Evolutionary conservation across 306 rosid genomes (phyloP).

Genomic region (Corylus americana): DNA sequence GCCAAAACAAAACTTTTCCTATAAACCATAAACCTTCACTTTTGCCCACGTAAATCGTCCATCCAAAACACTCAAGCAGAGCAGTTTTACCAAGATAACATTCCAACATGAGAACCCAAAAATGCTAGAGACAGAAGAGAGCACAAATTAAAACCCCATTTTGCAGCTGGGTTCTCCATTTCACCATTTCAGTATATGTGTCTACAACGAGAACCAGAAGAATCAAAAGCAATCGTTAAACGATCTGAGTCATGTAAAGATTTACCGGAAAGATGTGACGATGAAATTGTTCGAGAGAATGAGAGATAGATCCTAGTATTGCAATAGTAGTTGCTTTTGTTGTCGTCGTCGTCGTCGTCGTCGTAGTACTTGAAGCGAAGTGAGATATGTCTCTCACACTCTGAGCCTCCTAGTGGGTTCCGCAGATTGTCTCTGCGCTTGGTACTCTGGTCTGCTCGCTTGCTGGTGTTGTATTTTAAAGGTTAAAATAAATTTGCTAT

Average conservation of each 20-base stretch:
- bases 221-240: background rate
- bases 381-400: background rate
- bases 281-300: background rate
- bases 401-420: background rate
- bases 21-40: background rate
- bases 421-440: background rate
- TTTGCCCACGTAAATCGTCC: background rate
- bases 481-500: too few species aligned
- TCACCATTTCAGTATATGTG: background rate
- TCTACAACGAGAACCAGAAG: background rate
- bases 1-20: background rate
- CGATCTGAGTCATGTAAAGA: background rate
- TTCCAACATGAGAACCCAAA: background rate
- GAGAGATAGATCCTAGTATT: background rate
- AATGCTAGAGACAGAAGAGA: background rate
- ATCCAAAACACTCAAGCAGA: background rate
- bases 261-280: background rate
- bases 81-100: background rate
- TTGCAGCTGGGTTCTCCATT: background rate
- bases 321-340: background rate
- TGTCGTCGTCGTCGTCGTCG: background rate
- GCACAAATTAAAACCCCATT: conserved; percentile 2
- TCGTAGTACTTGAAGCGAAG: background rate
- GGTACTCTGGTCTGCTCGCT: background rate
- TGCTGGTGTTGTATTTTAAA: too few species aligned